Base-by-base conservation (phyloP, 169 alveolate species). In the Plasmodium fragile region DNA sequence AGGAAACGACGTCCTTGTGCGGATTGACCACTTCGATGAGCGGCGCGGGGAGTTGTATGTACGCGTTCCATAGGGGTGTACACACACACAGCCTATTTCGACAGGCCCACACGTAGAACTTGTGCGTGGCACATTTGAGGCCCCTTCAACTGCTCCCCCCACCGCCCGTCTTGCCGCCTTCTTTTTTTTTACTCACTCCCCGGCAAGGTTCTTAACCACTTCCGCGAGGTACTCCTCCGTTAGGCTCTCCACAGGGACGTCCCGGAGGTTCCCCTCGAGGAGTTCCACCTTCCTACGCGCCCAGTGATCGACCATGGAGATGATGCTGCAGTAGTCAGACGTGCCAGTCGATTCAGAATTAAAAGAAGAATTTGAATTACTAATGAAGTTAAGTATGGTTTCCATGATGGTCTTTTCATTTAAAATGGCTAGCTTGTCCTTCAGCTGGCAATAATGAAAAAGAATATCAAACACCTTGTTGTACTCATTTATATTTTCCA, bases 381-480 rank as follows among this genome's bases (percentile, higher is more conserved):
- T n/a, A 3, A 87, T 78, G 71, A 71, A 55, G 59, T 87, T 87
- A 59, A 77, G 83, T 10, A 87, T 49, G 16, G 93, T 87, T 39
- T 87, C 82, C 90, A 41, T 87, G 16, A 87, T 87, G 30, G 75
- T 43, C 70, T 87, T 55, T 71, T 87, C 70, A 34, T 87, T 32
- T 41, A 87, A 32, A 43, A 87, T 78, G 1, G 8, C 39, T 36
- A 87, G 81, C 36, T 82, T 32, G 55, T 83, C 84, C 72, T 53
- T 82, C 5, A 92, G 43, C 41, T 81, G 75, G 59, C 87, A 59
- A 43, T 87, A 82, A 80, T 92, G 59, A 32, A 77, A 92, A n/a
- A 83, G 45, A 16, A 92, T 92, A 69, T 83, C 93, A 75, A 92
- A 92, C 0, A 92, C 92, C 32, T 83, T 82, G 36, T 45, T 92